Evolutionary conservation across 257 asterid species (phyloP).

Genomic region (Solanum medicagineum): DNA sequence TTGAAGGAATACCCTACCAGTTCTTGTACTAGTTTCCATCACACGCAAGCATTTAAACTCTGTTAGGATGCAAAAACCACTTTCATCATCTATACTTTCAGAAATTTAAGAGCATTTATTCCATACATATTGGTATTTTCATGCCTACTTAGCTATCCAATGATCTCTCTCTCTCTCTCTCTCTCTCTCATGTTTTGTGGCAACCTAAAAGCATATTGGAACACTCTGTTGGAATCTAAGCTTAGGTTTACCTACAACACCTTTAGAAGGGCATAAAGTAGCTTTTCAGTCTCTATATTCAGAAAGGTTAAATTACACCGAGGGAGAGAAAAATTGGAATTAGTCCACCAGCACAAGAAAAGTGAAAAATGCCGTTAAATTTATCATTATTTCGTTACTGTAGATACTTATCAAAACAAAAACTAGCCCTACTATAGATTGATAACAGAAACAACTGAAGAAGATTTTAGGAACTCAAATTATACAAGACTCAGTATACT

Average conservation of each 20-base stretch:
- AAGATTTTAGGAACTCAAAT: background rate
- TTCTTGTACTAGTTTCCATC: background rate
- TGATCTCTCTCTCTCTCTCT: background rate
- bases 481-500: background rate
- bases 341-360: background rate
- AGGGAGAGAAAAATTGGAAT: background rate
- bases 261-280: background rate
- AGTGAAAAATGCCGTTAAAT: background rate
- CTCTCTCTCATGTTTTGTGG: background rate
- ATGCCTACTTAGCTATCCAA: background rate
- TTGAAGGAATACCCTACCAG: background rate
- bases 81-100: background rate
- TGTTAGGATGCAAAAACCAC: background rate
- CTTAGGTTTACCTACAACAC: background rate
- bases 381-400: background rate
- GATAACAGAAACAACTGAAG: background rate
- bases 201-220: background rate
- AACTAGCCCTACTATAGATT: background rate
- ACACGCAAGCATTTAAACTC: background rate
- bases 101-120: background rate
- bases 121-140: background rate
- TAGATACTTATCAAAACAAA: background rate
- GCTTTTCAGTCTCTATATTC: background rate
- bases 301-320: background rate
- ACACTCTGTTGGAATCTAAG: background rate